Evolutionary conservation across 768 basidiomycete species (phyloP).

Genomic region (Auricularia auricula-judae): DNA sequence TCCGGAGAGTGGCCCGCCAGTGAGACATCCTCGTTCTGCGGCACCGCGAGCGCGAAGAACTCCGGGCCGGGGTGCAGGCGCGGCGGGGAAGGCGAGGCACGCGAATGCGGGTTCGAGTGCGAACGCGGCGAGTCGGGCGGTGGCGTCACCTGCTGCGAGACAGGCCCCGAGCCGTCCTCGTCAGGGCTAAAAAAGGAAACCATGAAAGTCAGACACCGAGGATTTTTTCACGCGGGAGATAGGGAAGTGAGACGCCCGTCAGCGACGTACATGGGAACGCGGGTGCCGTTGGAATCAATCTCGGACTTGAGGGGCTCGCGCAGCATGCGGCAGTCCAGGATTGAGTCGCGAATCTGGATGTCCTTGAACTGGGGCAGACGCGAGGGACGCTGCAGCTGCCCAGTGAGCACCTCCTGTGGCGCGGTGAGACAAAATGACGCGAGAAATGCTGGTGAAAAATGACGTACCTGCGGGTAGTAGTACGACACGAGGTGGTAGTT

Average conservation of each 20-base stretch:
- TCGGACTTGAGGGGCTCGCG: background rate
- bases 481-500: slow-evolving; percentile 27
- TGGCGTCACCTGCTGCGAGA: background rate
- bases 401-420: background rate
- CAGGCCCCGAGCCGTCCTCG: background rate
- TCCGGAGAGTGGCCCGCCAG: too few species aligned
- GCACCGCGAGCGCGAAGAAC: background rate
- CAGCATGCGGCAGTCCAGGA: background rate
- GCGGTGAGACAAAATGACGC: background rate
- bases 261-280: background rate
- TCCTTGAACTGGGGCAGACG: background rate
- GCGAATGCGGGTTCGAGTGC: background rate
- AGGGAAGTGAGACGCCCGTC: too few species aligned
- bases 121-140: background rate
- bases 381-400: background rate
- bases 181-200: background rate
- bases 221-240: too few species aligned
- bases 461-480: slow-evolving; percentile 27
- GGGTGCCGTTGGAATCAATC: background rate
- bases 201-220: too few species aligned
- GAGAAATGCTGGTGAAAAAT: slow-evolving; percentile 19
- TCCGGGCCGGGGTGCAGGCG: background rate
- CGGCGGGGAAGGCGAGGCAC: background rate
- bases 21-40: background rate
- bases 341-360: background rate